Percentiles rank a stretch among this genome's conserved stretches.
These are phyloP conservation scores for Geotrichum australiense DNA, from an alignment of 1,139 yeast genomes.

Conservation along the genomic window DNA sequence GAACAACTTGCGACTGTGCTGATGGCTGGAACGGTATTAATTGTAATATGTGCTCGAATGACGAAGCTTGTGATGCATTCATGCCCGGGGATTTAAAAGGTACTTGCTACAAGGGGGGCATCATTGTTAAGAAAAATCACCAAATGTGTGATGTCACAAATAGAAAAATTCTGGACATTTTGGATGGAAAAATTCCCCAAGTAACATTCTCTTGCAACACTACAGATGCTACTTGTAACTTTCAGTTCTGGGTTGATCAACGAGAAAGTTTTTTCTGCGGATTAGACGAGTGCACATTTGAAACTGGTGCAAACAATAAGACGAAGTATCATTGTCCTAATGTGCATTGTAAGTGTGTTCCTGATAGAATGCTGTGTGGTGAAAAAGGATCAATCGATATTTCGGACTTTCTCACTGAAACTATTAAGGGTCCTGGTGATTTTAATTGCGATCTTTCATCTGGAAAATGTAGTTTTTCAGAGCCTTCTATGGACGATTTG, in stretches of 20 bases:
- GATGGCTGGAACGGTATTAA: constrained; percentile 92
- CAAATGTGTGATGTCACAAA: constrained; percentile 94
- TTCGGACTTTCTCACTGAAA: constrained; percentile 83
- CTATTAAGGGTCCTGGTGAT: constrained; percentile 90
- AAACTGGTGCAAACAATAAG: constrained; percentile 48
- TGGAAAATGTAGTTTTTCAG: constrained; percentile 69
- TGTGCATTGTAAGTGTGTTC: constrained; percentile 78
- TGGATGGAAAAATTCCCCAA: constrained; percentile 78
- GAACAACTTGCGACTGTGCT: constrained; percentile 58
- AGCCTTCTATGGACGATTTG: constrained; percentile 92
- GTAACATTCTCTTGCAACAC: constrained; percentile 85
- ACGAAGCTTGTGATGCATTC: constrained; percentile 72
- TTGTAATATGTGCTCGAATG: constrained; percentile 71
- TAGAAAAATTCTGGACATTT: constrained; percentile 69
- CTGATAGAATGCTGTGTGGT: constrained; percentile 91
- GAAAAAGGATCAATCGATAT: constrained; percentile 90
- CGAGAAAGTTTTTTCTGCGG: constrained; percentile 87
- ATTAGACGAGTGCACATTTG: constrained; percentile 59
- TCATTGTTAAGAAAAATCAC: constrained; percentile 69
- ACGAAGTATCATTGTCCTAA: constrained; percentile 74
- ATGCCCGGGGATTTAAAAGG: constrained; percentile 86
- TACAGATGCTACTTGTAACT: constrained; percentile 56
- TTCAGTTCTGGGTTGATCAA: constrained; percentile 94
- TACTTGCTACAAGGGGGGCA: constrained; percentile 85
- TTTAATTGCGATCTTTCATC: constrained; percentile 66